Conservation (phyloP, 2,329 filamentous ascomycete genomes). For the Berkeleyomyces basicola region DNA sequence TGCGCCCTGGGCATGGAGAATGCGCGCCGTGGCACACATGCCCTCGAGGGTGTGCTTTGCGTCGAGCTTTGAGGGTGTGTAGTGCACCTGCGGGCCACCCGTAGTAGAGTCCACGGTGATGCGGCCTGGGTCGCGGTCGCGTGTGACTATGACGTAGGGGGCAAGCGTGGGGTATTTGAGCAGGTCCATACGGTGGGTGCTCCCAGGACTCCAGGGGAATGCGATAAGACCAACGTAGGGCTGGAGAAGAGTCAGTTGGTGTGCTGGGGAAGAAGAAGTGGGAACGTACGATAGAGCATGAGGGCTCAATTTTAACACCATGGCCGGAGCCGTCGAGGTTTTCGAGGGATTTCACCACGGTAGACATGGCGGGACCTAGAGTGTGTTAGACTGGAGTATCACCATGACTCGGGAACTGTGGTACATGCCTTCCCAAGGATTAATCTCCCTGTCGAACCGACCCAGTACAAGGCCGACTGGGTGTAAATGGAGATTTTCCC, state of each 20-base stretch:
- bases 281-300: constrained; percentile 46
- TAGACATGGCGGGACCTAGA: constrained; percentile 60
- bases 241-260: not conserved
- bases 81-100: constrained; percentile 49
- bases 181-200: constrained; percentile 9
- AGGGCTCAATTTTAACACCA: constrained; percentile 65
- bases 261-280: not conserved
- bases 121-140: constrained; percentile 56
- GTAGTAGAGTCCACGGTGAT: constrained; percentile 56
- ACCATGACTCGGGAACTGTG: no score
- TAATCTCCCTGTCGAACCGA: constrained; percentile 52
- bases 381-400: not conserved
- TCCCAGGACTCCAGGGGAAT: not conserved
- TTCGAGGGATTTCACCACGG: constrained; percentile 60
- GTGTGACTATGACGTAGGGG: constrained; percentile 47
- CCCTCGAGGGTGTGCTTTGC: constrained; percentile 55
- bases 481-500: constrained; percentile 66
- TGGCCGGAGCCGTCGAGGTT: constrained; percentile 68
- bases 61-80: constrained; percentile 56
- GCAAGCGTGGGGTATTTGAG: constrained; percentile 21
- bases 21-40: constrained; percentile 52
- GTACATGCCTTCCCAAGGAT: constrained; percentile 44
- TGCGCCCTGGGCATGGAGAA: constrained; percentile 64
- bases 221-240: not conserved
- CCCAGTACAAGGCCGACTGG: constrained; percentile 45